Evolutionary conservation across 2,329 filamentous ascomycete genomes (phyloP), one percentile per base, ranked within the genome.

Genomic region (Epichloe uncinata): DNA sequence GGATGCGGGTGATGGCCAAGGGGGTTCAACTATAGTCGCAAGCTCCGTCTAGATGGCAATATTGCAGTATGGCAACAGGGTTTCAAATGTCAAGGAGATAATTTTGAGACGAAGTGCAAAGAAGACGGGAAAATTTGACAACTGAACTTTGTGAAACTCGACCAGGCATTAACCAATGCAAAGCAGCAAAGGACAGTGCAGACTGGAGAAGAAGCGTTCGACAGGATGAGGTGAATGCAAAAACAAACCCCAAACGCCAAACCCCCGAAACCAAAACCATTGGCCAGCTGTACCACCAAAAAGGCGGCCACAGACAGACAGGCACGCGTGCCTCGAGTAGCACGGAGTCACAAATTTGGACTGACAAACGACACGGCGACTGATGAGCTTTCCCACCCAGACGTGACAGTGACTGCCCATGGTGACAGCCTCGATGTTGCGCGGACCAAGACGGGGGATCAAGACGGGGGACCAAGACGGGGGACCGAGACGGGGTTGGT

Each of bases 321-420:
- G 34, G 42, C 48, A 50, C 35, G 42, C 45, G 45, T 48, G 45
- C 35, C 35, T 36, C 41, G n/a, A 45, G 50, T 48, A 44, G 34
- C 33, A 37, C 41, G 11, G 36, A 16, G 37, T 16, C n/a, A 16
- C 5, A n/a, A 16, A 16, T 42, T 35, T 36, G 33, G 18, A 34
- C 13, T 30, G 42, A 22, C 42, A 13, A 34, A 22, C 5, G 42
- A 43, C 22, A 33, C 42, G 42, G 20, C 20, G 11, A 43, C 42
- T 15, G 42, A 43, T 15, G 42, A 43, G 30, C 13, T 43, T 15
- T n/a, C 42, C 12, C 26, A 16, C 30, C 5, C 26, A 11, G 26
- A 30, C 8, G 26, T 30, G 26, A 30, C 26, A 26, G 26, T 30
- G 26, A 9, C 26, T 9, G 26, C 6, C 26, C 26, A 26, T 7